A percentile compares a stretch with the other conserved stretches of the same genome.
Conservation (phyloP, 2,329 filamentous ascomycete genomes). For the Pezicula radicicola region DNA sequence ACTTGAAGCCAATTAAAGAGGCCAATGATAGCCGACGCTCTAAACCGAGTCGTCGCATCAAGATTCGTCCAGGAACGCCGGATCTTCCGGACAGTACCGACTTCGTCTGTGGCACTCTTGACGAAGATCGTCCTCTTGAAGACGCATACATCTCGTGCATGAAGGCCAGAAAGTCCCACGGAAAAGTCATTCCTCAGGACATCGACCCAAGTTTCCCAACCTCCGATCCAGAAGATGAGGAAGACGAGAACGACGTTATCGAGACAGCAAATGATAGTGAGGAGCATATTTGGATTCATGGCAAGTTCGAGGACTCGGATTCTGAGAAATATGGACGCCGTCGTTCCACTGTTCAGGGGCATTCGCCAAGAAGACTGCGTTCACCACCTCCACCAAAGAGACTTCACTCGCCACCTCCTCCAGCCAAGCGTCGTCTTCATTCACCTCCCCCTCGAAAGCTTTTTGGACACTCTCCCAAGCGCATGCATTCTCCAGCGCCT, state of each 20-base stretch:
- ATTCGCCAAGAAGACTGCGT: constrained; percentile 60
- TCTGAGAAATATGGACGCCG: constrained; percentile 48
- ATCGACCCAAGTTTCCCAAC: constrained; percentile 97
- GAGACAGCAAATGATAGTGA: constrained; percentile 61
- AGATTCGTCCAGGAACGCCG: constrained; percentile 66
- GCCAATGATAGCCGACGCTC: constrained; percentile 5
- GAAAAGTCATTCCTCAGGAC: constrained; percentile 87
- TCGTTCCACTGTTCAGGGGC: constrained; percentile 49
- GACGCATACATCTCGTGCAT: constrained; percentile 86
- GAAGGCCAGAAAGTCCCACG: constrained; percentile 78
- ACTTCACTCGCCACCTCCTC: constrained; percentile 36
- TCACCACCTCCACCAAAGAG: constrained; percentile 41
- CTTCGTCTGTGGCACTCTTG: constrained; percentile 96
- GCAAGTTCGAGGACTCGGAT: constrained; percentile 66
- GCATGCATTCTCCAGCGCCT: constrained; percentile 69
- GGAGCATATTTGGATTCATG: constrained; percentile 66
- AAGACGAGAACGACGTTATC: constrained; percentile 65
- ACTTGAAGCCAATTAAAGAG: constrained; percentile 20
- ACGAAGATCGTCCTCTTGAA: constrained; percentile 93
- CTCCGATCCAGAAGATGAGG: constrained; percentile 85
- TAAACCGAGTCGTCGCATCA: constrained; percentile 32
- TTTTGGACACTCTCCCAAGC: constrained; percentile 34
- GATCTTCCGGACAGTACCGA: constrained; percentile 96
- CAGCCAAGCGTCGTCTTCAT: constrained; percentile 26
- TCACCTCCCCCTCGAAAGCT: constrained; percentile 37